Evolutionary conservation across 1,139 yeast genomes (phyloP).

Genomic region (Geotrichum carabidarum): DNA sequence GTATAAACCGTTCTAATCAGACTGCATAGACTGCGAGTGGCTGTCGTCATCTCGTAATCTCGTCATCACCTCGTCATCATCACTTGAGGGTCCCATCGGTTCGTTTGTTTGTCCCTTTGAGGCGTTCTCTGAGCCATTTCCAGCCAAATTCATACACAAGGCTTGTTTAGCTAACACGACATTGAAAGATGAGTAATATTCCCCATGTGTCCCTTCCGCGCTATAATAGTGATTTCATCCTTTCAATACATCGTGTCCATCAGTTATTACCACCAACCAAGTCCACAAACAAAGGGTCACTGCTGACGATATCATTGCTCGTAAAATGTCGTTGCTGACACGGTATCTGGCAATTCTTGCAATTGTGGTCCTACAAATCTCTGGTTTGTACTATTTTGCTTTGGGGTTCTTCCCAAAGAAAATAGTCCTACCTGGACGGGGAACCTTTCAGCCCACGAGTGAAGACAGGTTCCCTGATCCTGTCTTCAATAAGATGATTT

Average conservation of each 20-base stretch:
- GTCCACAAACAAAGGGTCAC: not conserved
- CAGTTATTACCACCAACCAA: not conserved
- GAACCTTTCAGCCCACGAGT: constrained; percentile 30
- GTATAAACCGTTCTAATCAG: too few species aligned
- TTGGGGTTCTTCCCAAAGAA: constrained; percentile 89
- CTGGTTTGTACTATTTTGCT: constrained; percentile 58
- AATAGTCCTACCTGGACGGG: constrained; percentile 56
- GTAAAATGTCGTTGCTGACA: constrained; percentile 15
- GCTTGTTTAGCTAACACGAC: too few species aligned
- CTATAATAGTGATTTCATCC: not conserved
- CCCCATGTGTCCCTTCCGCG: too few species aligned
- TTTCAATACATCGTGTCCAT: not conserved
- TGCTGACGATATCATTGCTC: not conserved
- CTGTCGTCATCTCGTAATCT: too few species aligned
- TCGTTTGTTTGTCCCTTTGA: too few species aligned
- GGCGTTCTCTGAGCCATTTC: too few species aligned
- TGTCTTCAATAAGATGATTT: constrained; percentile 60
- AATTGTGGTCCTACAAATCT: constrained; percentile 42
- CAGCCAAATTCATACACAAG: too few species aligned
- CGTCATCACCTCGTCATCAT: too few species aligned
- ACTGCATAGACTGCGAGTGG: too few species aligned
- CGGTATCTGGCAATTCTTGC: constrained; percentile 24
- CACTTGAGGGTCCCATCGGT: too few species aligned
- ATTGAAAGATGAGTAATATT: too few species aligned
- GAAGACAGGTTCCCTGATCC: constrained; percentile 35